Evolutionary conservation across 768 basidiomycete genomes (phyloP).

Genomic region (Pholiota molesta): DNA sequence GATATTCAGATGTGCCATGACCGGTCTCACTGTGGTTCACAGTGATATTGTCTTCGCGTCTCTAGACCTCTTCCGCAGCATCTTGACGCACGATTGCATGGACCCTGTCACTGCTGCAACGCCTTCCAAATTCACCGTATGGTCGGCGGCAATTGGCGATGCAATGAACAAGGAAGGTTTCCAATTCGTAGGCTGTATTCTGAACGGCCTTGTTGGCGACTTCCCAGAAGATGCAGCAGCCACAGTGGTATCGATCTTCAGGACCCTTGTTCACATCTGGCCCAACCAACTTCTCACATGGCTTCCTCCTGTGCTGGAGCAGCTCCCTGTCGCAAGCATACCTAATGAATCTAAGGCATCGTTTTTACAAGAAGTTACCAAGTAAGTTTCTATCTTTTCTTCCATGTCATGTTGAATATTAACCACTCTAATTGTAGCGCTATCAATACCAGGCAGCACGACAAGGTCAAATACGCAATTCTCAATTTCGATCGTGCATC

Average conservation of each 20-base stretch:
- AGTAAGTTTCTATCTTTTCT: slow-evolving; percentile 49
- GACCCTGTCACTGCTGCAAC: slow-evolving; percentile 39
- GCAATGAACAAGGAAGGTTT: slow-evolving; percentile 74
- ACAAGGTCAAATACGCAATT: slow-evolving; percentile 84
- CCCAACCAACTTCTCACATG: slow-evolving; percentile 69
- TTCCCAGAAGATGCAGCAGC: slow-evolving; percentile 87
- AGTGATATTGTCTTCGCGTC: slow-evolving; percentile 81
- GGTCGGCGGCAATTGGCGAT: slow-evolving; percentile 61
- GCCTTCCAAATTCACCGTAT: slow-evolving; percentile 64
- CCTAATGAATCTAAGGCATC: slow-evolving; percentile 68
- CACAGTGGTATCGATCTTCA: slow-evolving; percentile 76
- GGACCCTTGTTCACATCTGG: slow-evolving; percentile 69
- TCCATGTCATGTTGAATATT: slow-evolving; percentile 14
- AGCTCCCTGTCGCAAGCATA: slow-evolving; percentile 61
- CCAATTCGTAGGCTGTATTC: slow-evolving; percentile 65
- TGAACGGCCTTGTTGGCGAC: slow-evolving; percentile 81
- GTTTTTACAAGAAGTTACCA: slow-evolving; percentile 75
- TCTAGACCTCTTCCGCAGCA: slow-evolving; percentile 76
- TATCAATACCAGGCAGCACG: slow-evolving; percentile 63
- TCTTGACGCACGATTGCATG: slow-evolving; percentile 78
- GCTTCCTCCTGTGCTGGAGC: slow-evolving; percentile 72
- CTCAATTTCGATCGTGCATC: slow-evolving; percentile 71
- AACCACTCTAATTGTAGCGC: slow-evolving; percentile 46
- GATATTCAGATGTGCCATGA: slow-evolving; percentile 76
- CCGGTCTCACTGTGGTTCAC: slow-evolving; percentile 81